These are phyloP conservation scores for Ordospora colligata DNA, from an alignment of 371 early-diverging fungal species.

Conservation along the genomic window DNA sequence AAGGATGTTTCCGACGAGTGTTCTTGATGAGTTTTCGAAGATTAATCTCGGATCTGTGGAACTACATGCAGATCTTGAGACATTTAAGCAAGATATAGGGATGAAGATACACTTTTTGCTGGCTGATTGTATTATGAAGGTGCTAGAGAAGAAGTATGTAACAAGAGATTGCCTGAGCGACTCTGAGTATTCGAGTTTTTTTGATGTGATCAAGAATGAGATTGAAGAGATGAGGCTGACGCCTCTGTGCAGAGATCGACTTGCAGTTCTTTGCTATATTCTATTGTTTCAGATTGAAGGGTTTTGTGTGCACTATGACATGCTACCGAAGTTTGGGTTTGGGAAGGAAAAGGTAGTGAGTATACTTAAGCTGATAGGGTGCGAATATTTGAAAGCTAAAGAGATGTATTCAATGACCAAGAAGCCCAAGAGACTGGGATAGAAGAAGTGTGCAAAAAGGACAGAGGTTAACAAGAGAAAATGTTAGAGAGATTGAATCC, in stretches of 20 bases:
- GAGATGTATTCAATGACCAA: background rate
- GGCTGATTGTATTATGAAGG: conserved; percentile 11
- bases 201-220: conserved; percentile 1
- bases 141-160: conserved; percentile 21
- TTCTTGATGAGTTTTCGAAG: background rate
- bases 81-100: background rate
- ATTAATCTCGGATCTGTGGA: conserved; percentile 12
- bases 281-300: conserved; percentile 16
- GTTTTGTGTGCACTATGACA: background rate
- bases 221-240: conserved; percentile 16
- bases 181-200: conserved; percentile 1
- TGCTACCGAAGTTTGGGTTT: conserved; percentile 15
- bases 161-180: conserved; percentile 13
- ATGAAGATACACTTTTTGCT: background rate
- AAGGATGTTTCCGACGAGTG: conserved; percentile 9
- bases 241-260: conserved; percentile 11
- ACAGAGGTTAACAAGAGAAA: background rate
- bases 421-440: background rate
- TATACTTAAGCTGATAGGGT: conserved; percentile 15
- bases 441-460: background rate
- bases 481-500: background rate
- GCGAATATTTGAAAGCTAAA: background rate
- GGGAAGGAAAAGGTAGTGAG: background rate
- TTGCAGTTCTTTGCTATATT: conserved; percentile 20
- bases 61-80: conserved; percentile 3